Base-by-base conservation (phyloP, 225 moss, liverwort and hornwort genomes). In the Straminergon stramineum region DNA sequence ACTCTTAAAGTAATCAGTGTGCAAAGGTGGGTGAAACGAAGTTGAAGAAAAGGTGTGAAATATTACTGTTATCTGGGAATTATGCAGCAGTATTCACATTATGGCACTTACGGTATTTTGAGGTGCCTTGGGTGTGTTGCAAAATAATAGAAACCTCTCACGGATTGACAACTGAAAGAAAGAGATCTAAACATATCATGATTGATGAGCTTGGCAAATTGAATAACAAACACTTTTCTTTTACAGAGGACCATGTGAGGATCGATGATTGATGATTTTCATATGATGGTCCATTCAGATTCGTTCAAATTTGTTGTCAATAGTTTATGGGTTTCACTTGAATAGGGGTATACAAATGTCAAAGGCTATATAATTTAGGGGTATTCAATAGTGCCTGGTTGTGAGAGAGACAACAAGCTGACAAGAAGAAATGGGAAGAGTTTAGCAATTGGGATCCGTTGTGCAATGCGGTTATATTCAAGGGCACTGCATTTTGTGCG, bases 351-450 rank as follows among this genome's bases (percentile, higher is more conserved):
- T 69, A 13, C n/a, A 69, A n/a, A 69, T 69, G n/a, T 69, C 12
- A 69, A n/a, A n/a, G 22, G 22, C n/a, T n/a, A 22, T 69, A n/a
- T 22, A 20, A 22, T 22, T n/a, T n/a, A 4, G 10, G 6, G 4
- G 6, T 39, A 6, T n/a, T 2, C 0, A n/a, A 23, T 2, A 23
- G 4, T 66, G 66, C 34, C 1, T 34, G 0, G 10, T n/a, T 69
- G 19, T 22, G 6, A 68, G 5, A 21, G 22, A 69, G 4, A n/a
- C 6, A 39, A 2, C 6, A n/a, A 69, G n/a, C 0, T 8, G 48
- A n/a, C 7, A 69, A 7, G 13, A 22, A n/a, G 13, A n/a, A 70
- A 23, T 70, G 4, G 13, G 2, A 69, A 69, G 23, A n/a, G 13
- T 17, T 69, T n/a, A 2, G 13, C 39, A 70, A 13, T 69, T 22